phyloP scores from a whole-genome alignment of 257 asterid genomes.

The Lantana camara region DNA sequence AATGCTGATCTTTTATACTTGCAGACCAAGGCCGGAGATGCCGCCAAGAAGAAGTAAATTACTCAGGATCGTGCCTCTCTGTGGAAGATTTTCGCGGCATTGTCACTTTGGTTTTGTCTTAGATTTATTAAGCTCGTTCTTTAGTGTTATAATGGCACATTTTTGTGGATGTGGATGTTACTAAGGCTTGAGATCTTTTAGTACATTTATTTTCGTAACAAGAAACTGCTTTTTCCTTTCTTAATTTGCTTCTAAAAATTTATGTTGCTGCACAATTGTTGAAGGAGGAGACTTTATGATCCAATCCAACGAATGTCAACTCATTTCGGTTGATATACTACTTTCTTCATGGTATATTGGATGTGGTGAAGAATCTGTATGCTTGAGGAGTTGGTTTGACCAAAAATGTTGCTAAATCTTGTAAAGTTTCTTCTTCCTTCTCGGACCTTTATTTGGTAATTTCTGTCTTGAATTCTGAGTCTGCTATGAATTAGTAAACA shows the following conservation, averaged over 20 bases:
- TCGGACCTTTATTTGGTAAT: too few species aligned
- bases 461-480: too few species aligned
- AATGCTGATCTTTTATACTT: too few species aligned
- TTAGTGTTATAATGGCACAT: conserved; percentile 23
- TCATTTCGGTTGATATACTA: too few species aligned
- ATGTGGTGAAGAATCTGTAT: too few species aligned
- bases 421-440: too few species aligned
- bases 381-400: too few species aligned
- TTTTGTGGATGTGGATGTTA: conserved; percentile 32
- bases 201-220: not conserved
- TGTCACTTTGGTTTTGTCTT: conserved; percentile 1
- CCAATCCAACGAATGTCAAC: too few species aligned
- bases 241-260: not conserved
- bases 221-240: not conserved
- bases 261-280: not conserved
- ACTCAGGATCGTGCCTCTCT: conserved; percentile 20
- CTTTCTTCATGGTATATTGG: too few species aligned
- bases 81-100: not conserved
- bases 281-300: not conserved
- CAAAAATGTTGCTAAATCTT: too few species aligned
- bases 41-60: conserved; percentile 76
- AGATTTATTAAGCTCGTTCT: conserved; percentile 21
- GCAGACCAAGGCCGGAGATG: conserved; percentile 89
- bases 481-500: too few species aligned
- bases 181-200: conserved; percentile 1